Conservation (phyloP, 1,284 basidiomycete genomes). For the Cryptococcus amylolentus region DNA sequence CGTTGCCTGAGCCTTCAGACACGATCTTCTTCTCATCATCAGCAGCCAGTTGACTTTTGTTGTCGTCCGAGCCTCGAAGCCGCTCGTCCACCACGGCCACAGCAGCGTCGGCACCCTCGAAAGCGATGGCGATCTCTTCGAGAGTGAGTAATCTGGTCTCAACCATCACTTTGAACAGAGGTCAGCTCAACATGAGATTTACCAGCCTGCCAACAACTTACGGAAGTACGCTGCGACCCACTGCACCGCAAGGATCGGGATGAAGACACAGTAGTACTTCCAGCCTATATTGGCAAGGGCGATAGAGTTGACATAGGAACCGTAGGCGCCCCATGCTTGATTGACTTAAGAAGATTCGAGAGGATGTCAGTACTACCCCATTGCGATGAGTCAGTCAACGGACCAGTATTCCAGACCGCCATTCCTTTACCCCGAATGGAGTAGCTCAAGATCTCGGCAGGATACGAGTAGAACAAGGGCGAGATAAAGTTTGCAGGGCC, state of each 20-base stretch:
- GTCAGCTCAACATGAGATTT: not conserved
- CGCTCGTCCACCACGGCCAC: constrained; percentile 5
- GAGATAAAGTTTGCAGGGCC: constrained; percentile 16
- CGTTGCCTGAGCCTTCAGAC: too few species aligned
- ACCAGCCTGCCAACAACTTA: not conserved
- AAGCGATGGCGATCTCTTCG: constrained; percentile 45
- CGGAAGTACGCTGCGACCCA: constrained; percentile 11
- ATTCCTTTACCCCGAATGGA: constrained; percentile 9
- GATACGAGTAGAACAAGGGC: constrained; percentile 7
- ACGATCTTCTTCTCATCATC: too few species aligned
- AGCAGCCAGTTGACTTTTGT: too few species aligned
- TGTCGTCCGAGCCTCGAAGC: too few species aligned
- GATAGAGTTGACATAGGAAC: constrained; percentile 13
- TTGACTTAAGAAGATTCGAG: not conserved
- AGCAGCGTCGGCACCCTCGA: constrained; percentile 25
- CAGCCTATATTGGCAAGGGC: constrained; percentile 9
- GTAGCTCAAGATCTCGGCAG: constrained; percentile 9
- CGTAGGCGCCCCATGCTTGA: constrained; percentile 17
- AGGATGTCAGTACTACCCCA: too few species aligned
- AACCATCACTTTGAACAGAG: constrained; percentile 36
- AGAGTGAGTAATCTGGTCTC: constrained; percentile 48
- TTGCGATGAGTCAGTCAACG: too few species aligned
- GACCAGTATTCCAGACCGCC: constrained; percentile 19
- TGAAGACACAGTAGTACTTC: constrained; percentile 11
- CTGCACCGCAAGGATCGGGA: constrained; percentile 7